phyloP scores from a whole-genome alignment of 306 rosid genomes.

The Acacia crassicarpa region DNA sequence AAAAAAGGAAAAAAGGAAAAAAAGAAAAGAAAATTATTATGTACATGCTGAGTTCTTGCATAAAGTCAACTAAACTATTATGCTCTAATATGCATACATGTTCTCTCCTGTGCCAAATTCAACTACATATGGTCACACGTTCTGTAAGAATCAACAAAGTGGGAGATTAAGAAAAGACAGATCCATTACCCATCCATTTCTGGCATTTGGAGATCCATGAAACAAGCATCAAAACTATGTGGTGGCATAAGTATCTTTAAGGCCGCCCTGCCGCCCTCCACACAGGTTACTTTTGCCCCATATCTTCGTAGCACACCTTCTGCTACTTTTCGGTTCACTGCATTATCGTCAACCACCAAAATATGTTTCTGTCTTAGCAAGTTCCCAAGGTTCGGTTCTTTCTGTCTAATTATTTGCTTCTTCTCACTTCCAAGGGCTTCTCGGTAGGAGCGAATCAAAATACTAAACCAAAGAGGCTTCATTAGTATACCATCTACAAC shows the following conservation, averaged over 20 bases:
- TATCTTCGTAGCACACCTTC: slow-evolving; percentile 79
- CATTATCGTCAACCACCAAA: slow-evolving; percentile 92
- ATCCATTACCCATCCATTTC: slow-evolving; percentile 95
- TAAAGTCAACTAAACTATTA: neutral
- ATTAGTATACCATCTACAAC: slow-evolving; percentile 55
- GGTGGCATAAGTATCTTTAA: slow-evolving; percentile 70
- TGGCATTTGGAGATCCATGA: slow-evolving; percentile 99
- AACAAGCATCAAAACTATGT: slow-evolving; percentile 80
- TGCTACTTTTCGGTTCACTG: slow-evolving; percentile 88
- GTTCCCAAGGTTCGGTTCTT: slow-evolving; percentile 53
- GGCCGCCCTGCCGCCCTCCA: slow-evolving; percentile 76
- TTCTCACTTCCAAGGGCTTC: slow-evolving; percentile 64
- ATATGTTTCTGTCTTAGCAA: slow-evolving; percentile 60
- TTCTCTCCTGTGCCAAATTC: neutral
- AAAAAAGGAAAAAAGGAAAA: neutral
- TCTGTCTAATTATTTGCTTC: slow-evolving; percentile 49
- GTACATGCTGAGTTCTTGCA: neutral
- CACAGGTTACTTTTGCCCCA: slow-evolving; percentile 81
- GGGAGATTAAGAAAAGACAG: slow-evolving; percentile 14
- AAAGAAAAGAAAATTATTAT: too few relatives aligned
- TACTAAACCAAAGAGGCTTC: slow-evolving; percentile 74
- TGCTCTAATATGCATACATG: neutral
- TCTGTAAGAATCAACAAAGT: slow-evolving; percentile 11
- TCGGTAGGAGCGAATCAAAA: slow-evolving; percentile 58
- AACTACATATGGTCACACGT: slow-evolving; percentile 8